Evolutionary conservation across 495 filamentous ascomycete species (phyloP).

Genomic region (Geoglossum glabrum): DNA sequence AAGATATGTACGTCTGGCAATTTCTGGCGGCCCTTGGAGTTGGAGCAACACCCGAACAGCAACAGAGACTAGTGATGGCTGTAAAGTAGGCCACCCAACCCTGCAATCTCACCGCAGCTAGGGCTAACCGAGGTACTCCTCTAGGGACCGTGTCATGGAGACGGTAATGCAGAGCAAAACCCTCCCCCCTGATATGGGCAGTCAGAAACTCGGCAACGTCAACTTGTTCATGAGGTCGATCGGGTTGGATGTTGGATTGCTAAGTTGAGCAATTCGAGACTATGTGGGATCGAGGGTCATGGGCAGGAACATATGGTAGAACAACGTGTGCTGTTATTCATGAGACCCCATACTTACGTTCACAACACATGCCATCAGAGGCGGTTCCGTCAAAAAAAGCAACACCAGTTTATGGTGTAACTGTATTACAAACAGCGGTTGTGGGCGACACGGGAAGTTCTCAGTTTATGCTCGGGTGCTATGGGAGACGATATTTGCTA

Average conservation of each 20-base stretch:
- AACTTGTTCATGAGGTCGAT: conserved; percentile 98
- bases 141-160: conserved; percentile 85
- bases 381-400: neutral
- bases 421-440: neutral
- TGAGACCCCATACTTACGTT: neutral
- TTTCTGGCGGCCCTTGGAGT: conserved; percentile 88
- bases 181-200: conserved; percentile 65
- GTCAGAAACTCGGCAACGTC: conserved; percentile 66
- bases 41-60: conserved; percentile 77
- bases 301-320: neutral
- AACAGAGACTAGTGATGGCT: conserved; percentile 78
- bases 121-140: conserved; percentile 10
- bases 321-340: neutral
- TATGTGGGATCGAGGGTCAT: neutral
- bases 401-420: neutral
- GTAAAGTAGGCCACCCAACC: conserved; percentile 50
- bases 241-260: conserved; percentile 84
- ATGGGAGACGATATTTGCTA: neutral
- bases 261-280: conserved; percentile 33
- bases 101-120: neutral
- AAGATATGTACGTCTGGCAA: conserved; percentile 95
- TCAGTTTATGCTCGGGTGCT: neutral
- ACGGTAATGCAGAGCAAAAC: conserved; percentile 74
- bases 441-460: neutral
- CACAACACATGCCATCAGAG: neutral